These are phyloP conservation scores for Cocos nucifera DNA, from an alignment of 176 grass and related monocot genomes.

Conservation along the genomic window DNA sequence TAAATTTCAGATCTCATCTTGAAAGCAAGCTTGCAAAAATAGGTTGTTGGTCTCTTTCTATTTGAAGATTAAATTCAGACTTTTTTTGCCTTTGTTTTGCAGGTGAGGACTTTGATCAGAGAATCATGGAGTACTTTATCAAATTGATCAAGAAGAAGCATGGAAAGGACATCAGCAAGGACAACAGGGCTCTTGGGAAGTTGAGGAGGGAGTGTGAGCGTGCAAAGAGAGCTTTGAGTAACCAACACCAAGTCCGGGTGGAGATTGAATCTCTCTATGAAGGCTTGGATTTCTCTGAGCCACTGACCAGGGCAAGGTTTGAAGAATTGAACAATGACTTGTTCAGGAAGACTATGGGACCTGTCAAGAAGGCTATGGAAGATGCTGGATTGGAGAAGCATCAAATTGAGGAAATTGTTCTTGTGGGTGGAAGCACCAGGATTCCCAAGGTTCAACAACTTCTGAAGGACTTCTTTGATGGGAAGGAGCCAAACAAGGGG, in stretches of 20 bases:
- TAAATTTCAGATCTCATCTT: too few relatives aligned
- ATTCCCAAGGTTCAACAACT: constrained; percentile 80
- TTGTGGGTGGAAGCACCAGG: constrained; percentile 70
- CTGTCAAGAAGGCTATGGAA: constrained; percentile 61
- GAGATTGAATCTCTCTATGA: constrained; percentile 48
- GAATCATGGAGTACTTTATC: constrained; percentile 69
- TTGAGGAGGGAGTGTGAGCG: constrained; percentile 58
- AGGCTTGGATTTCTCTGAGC: constrained; percentile 60
- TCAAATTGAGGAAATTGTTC: constrained; percentile 57
- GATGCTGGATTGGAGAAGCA: constrained; percentile 49
- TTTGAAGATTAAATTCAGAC: too few relatives aligned
- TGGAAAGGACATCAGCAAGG: constrained; percentile 42
- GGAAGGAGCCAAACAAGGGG: constrained; percentile 50
- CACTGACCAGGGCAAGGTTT: constrained; percentile 44
- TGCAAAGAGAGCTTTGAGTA: constrained; percentile 59
- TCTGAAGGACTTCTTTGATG: constrained; percentile 52
- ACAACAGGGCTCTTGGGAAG: constrained; percentile 44
- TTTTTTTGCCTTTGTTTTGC: constrained; percentile 6
- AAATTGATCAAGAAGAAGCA: constrained; percentile 55
- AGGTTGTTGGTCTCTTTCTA: too few relatives aligned
- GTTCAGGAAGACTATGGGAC: constrained; percentile 71
- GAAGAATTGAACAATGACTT: constrained; percentile 67
- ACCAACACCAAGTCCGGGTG: constrained; percentile 53
- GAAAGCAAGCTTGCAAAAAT: too few relatives aligned
- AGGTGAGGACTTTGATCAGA: constrained; percentile 75